Evolutionary conservation across 129 eudicot genomes (phyloP).

Genomic region (Pittosporum tobira): DNA sequence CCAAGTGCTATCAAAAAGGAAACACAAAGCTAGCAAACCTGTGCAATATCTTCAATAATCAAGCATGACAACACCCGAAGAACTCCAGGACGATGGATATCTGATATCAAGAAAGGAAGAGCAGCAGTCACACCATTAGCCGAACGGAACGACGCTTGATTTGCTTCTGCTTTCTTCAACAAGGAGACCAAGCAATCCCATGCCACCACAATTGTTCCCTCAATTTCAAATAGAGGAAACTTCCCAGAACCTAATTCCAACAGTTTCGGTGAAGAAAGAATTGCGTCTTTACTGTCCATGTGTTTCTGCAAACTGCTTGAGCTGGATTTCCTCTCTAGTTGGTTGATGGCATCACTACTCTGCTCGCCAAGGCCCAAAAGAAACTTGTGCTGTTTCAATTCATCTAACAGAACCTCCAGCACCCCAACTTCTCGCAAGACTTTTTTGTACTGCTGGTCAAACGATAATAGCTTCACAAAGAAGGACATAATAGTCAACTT

Average conservation of each 20-base stretch:
- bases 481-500: slow-evolving; percentile 71
- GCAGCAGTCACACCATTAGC: slow-evolving; percentile 57
- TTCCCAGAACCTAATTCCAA: slow-evolving; percentile 72
- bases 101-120: slow-evolving; percentile 80
- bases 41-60: slow-evolving; percentile 75
- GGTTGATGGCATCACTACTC: slow-evolving; percentile 18
- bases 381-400: slow-evolving; percentile 74
- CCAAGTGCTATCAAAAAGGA: background rate
- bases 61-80: slow-evolving; percentile 85
- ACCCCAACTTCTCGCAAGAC: slow-evolving; percentile 95
- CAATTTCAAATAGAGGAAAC: slow-evolving; percentile 69
- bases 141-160: slow-evolving; percentile 80
- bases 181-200: slow-evolving; percentile 93
- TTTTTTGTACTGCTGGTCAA: slow-evolving; percentile 89
- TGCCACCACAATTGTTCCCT: slow-evolving; percentile 54
- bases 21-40: slow-evolving; percentile 45
- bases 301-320: slow-evolving; percentile 74
- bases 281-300: slow-evolving; percentile 63
- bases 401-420: slow-evolving; percentile 86
- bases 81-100: slow-evolving; percentile 83
- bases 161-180: slow-evolving; percentile 82
- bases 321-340: slow-evolving; percentile 56
- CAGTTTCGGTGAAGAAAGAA: slow-evolving; percentile 75
- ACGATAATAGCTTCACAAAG: slow-evolving; percentile 80
- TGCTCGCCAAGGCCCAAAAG: slow-evolving; percentile 54